Evolutionary conservation across 2,329 filamentous ascomycete species (phyloP).

Genomic region (Thielaviopsis punctulata): DNA sequence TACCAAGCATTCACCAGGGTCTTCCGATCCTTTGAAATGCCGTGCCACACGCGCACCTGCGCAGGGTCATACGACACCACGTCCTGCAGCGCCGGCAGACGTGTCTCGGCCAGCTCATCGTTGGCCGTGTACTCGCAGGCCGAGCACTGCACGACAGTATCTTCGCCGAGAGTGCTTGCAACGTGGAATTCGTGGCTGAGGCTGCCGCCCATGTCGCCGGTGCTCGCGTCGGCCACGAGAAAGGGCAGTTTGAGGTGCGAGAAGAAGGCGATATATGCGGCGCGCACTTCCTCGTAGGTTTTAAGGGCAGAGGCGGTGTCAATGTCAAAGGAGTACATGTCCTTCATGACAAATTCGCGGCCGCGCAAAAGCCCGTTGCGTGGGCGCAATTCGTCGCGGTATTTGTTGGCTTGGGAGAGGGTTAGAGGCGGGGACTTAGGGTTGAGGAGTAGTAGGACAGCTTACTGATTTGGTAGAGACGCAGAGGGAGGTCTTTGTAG

Average conservation of each 20-base stretch:
- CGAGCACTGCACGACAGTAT: conserved; percentile 61
- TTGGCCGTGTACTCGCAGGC: conserved; percentile 66
- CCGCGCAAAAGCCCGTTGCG: conserved; percentile 75
- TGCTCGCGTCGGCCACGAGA: conserved; percentile 73
- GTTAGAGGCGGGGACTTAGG: not conserved
- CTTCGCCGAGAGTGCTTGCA: conserved; percentile 62
- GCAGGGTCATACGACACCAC: not conserved
- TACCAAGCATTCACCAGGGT: conserved; percentile 57
- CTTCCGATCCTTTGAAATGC: conserved; percentile 48
- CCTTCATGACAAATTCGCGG: conserved; percentile 94
- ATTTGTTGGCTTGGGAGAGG: conserved; percentile 56
- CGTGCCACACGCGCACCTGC: conserved; percentile 33
- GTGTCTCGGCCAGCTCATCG: conserved; percentile 57
- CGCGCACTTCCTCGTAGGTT: conserved; percentile 61
- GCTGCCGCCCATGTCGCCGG: conserved; percentile 88
- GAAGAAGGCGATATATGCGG: conserved; percentile 62
- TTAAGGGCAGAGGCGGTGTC: conserved; percentile 49
- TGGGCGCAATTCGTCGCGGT: conserved; percentile 79
- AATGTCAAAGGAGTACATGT: conserved; percentile 86
- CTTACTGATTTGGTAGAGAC: conserved; percentile 78
- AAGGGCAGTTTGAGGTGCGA: conserved; percentile 69
- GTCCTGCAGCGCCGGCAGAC: conserved; percentile 4
- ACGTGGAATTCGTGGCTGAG: conserved; percentile 94
- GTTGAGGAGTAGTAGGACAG: not conserved
- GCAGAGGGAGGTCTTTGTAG: conserved; percentile 70